phyloP scores from a whole-genome alignment of 345 rosid genomes.

The Ricinus communis region DNA sequence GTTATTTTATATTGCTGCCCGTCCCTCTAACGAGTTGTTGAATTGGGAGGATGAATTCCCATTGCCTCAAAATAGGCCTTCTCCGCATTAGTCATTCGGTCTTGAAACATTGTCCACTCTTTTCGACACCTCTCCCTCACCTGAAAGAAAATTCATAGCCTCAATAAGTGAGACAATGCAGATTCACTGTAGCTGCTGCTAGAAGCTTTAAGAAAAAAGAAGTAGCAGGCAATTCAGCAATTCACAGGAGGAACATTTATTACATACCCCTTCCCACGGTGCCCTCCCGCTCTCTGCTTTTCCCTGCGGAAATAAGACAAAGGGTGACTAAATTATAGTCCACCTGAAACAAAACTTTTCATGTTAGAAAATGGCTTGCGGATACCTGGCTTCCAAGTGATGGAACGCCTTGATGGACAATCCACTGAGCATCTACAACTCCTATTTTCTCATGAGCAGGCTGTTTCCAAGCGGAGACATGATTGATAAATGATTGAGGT shows the following conservation, averaged over 20 bases:
- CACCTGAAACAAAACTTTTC: not conserved
- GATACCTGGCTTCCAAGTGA: conserved; percentile 71
- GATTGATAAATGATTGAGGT: not conserved
- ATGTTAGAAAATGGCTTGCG: not conserved
- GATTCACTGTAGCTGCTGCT: not conserved
- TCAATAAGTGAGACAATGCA: not conserved
- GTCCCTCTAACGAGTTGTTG: conserved; percentile 22
- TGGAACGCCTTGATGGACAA: conserved; percentile 65
- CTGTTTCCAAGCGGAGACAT: conserved; percentile 30
- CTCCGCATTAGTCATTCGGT: conserved; percentile 60
- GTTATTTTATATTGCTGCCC: not conserved
- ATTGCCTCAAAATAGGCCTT: conserved; percentile 48
- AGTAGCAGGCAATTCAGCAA: not conserved
- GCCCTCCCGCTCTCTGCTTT: conserved; percentile 41
- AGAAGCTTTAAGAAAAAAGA: too few relatives aligned
- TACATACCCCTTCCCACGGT: conserved; percentile 70
- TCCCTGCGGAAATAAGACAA: conserved; percentile 43
- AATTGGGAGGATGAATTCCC: conserved; percentile 33
- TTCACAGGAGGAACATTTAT: not conserved
- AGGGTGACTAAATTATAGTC: not conserved
- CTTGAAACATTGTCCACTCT: conserved; percentile 83
- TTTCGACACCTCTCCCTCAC: conserved; percentile 81
- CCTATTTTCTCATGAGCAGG: conserved; percentile 69
- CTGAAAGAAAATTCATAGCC: conserved; percentile 31
- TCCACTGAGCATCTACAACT: conserved; percentile 75